Conservation (phyloP, 306 rosid genomes). For the Prunus mongolica region DNA sequence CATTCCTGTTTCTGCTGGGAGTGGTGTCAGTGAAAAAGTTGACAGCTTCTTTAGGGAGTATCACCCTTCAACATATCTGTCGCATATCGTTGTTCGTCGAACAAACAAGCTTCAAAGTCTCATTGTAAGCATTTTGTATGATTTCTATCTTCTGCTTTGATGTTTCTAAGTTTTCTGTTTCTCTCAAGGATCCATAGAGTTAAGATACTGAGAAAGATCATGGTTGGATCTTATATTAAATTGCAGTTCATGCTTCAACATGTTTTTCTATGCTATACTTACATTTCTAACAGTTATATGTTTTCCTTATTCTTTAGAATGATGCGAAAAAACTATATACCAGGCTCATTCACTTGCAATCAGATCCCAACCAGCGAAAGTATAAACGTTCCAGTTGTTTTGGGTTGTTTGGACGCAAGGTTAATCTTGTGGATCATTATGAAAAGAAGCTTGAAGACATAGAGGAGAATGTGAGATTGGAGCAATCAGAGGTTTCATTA, state of each 20-base stretch:
- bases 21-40: constrained; percentile 57
- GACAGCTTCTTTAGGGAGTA: constrained; percentile 64
- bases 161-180: constrained; percentile 14
- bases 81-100: constrained; percentile 64
- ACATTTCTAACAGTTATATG: constrained; percentile 14
- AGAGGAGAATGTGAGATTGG: constrained; percentile 67
- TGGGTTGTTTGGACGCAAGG: constrained; percentile 53
- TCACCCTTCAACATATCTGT: constrained; percentile 75
- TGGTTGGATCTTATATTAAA: neutral
- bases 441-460: constrained; percentile 65
- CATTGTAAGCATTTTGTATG: constrained; percentile 45
- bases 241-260: neutral
- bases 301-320: constrained; percentile 35
- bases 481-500: constrained; percentile 62
- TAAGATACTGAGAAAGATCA: neutral
- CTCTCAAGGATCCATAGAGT: neutral
- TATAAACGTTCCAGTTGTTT: constrained; percentile 32
- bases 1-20: constrained; percentile 51
- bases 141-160: constrained; percentile 16
- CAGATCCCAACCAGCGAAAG: constrained; percentile 38
- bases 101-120: constrained; percentile 59
- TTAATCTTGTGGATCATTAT: constrained; percentile 50
- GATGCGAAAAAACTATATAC: constrained; percentile 51
- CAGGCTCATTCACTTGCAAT: constrained; percentile 43
- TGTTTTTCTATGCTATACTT: neutral